Evolutionary conservation across 805 yeast species (phyloP), one percentile per base, ranked within the genome.

Genomic region (Saccharomycopsis sp.): DNA sequence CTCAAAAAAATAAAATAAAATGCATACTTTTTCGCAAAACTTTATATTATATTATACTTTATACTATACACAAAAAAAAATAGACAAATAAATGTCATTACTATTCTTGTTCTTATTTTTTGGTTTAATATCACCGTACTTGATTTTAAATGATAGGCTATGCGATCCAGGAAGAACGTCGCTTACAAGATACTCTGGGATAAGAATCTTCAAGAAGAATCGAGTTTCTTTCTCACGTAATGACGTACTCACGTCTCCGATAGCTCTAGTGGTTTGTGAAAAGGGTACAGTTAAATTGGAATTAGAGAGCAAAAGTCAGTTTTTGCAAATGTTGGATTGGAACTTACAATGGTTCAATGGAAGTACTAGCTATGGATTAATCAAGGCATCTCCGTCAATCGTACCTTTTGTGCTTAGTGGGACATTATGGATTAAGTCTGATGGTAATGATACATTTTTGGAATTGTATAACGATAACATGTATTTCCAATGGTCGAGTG

Each of bases 81-180:
- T 27, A 17, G 19, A 9, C 8, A 16, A 8, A 32, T 16, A 8
- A n/a, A 8, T 14, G 9, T 32, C 21, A 3, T 20, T 23, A 17
- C 21, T 4, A 17, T 35, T 26, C 5, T 34, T n/a, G 4, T 41
- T 21, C 33, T 26, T 35, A 13, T 19, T 24, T 5, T 20, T 16
- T n/a, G 13, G 4, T 28, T 28, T 34, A 13, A 14, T 20, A 35
- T 34, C 13, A 31, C 41, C 28, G 29, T 38, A n/a, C 31, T 48
- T 14, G 22, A 9, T 31, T 14, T n/a, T 47, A 7, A 48, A 48
- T 27, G 48, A 48, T 31, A 41, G 28, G 23, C 28, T 41, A 8
- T 48, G 52, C 32, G 52, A 48, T 27, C 52, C 52, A 2, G 28
- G 48, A 13, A 22, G 37, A 2, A n/a, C n/a, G 4, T 16, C 24